Base-by-base conservation (phyloP, 306 rosid species). In the Medicago lupulina region DNA sequence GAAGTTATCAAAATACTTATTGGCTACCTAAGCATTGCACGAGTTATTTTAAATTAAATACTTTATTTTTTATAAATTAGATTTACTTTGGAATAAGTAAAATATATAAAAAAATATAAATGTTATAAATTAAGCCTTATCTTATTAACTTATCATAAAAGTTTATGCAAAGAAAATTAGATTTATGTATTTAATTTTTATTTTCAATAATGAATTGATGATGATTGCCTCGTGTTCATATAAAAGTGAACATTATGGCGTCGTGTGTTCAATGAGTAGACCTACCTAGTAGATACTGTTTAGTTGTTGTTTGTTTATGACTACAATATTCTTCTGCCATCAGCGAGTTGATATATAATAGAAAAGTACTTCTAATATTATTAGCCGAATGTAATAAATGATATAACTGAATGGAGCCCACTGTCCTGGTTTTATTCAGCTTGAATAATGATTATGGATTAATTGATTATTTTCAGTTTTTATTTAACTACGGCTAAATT, bases 381-480 rank as follows among this genome's bases (percentile, higher is more conserved):
- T 70, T 60, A 21, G 64, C 73, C 77, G 55, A 67, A 63, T 19
- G n/a, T 61, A 12, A 23, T 76, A 73, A 76, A 71, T 43, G 51
- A 31, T 47, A 50, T 41, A 40, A 41, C 28, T 70, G 70, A 70
- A 63, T 63, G 54, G 65, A 25, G 49, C 16, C 5, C 5, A 65
- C 58, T 25, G 16, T 73, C 63, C 18, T 74, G 65, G 54, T 71
- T 57, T 82, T 17, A 19, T 10, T 19, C 23, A 43, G 73, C 66
- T 73, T 76, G 74, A 70, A 54, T 63, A 34, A 25, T 62, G 46
- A 36, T 49, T 75, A 15, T 16, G 44, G 23, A 49, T 59, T 59
- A 34, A 19, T 78, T 70, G 76, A 57, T 43, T 51, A 23, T 58
- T 77, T 31, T 31, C 31, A 34, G 10, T 60, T 58, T 67, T 63